These are phyloP conservation scores for Backusella liffmaniae DNA, from an alignment of 192 early-diverging fungal species.

Conservation along the genomic window DNA sequence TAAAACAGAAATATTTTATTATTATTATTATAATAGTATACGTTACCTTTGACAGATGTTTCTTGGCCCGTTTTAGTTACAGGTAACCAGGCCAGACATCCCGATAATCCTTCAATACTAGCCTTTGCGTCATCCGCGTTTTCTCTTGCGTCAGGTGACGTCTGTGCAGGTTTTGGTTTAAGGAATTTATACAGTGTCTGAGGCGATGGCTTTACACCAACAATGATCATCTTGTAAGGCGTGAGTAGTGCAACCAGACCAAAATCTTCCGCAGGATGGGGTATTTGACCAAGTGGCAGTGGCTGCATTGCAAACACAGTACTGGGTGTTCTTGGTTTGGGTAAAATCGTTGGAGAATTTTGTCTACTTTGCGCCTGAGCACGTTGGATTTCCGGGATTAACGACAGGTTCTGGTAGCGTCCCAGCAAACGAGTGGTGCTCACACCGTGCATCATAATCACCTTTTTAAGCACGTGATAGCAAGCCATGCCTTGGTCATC, in stretches of 20 bases:
- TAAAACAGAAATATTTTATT: background rate
- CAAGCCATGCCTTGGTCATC: conserved; percentile 63
- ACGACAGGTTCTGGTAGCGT: conserved; percentile 44
- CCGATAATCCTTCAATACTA: conserved; percentile 33
- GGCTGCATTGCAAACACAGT: conserved; percentile 60
- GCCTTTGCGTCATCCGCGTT: conserved; percentile 6
- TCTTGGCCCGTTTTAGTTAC: conserved; percentile 43
- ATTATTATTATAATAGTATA: too few relatives aligned
- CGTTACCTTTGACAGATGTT: conserved; percentile 15
- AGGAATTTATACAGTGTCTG: conserved; percentile 58
- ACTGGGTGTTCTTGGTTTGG: conserved; percentile 49
- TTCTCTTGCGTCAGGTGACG: conserved; percentile 15
- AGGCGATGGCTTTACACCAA: conserved; percentile 55
- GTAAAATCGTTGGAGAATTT: conserved; percentile 5
- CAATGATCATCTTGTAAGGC: conserved; percentile 61
- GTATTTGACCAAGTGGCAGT: conserved; percentile 52
- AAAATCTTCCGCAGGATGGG: conserved; percentile 53
- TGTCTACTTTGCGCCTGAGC: background rate
- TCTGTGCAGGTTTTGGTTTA: conserved; percentile 42
- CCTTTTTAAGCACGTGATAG: conserved; percentile 56
- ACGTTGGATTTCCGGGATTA: conserved; percentile 12
- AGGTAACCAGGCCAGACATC: conserved; percentile 58
- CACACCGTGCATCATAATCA: conserved; percentile 58
- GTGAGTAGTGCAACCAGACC: conserved; percentile 60
- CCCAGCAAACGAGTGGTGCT: conserved; percentile 57